These are phyloP conservation scores for Cyclocybe cylindracea DNA, from an alignment of 768 basidiomycete species.

Conservation along the genomic window DNA sequence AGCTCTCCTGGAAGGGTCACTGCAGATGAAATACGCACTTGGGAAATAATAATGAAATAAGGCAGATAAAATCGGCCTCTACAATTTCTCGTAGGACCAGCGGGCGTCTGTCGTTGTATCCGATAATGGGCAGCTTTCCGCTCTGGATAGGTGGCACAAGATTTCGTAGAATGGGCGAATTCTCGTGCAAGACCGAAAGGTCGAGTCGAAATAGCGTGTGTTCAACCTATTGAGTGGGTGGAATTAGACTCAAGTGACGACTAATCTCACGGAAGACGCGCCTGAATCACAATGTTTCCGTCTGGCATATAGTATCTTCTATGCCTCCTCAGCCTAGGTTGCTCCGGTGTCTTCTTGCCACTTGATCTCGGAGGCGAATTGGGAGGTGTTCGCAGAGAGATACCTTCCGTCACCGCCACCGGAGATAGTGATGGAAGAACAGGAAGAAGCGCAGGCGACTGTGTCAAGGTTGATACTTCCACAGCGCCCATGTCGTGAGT, in stretches of 20 bases:
- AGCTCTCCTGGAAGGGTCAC: background rate
- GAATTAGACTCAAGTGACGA: background rate
- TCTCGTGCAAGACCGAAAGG: conserved; percentile 43
- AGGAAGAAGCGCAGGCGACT: too few relatives aligned
- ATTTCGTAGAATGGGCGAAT: conserved; percentile 29
- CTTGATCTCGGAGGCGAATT: background rate
- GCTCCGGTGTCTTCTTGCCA: conserved; percentile 1
- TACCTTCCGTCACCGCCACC: background rate
- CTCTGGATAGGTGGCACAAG: conserved; percentile 32
- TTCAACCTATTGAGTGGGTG: conserved; percentile 42
- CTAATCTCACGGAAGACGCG: conserved; percentile 4
- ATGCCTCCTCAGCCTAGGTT: conserved; percentile 20
- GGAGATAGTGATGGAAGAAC: background rate
- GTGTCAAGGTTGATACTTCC: too few relatives aligned
- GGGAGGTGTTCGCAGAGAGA: background rate
- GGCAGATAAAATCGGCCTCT: conserved; percentile 49
- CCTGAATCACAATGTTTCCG: conserved; percentile 34
- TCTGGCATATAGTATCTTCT: conserved; percentile 29
- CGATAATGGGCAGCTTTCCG: conserved; percentile 21
- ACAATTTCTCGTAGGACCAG: conserved; percentile 46
- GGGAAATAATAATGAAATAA: conserved; percentile 58
- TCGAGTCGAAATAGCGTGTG: conserved; percentile 52
- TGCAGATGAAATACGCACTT: conserved; percentile 33
- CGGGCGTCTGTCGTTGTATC: conserved; percentile 31
- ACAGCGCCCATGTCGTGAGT: too few relatives aligned